Evolutionary conservation across 176 grass and related monocot species (phyloP), one percentile per base, ranked within the genome.

Genomic region (Carex kokanica): DNA sequence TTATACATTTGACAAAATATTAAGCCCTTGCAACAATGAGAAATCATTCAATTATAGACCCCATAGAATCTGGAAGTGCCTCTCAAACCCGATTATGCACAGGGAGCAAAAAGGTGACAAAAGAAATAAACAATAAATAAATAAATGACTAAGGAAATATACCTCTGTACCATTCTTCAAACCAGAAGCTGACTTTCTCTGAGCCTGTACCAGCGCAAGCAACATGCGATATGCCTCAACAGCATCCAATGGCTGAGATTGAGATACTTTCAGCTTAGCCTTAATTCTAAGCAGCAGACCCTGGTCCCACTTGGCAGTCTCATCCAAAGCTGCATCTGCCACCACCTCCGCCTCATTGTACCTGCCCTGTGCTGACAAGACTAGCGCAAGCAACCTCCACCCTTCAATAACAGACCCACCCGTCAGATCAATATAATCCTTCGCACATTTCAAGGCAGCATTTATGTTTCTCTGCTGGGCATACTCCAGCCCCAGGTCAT

Each of bases 141-240:
- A 47, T 18, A 45, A 45, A 68, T 83, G 52, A 38, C 90, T 25
- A 86, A 66, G 79, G 86, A 55, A 56, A 78, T 54, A 56, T 78
- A 99, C 96, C 93, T 99, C 84, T 84, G 65, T 72, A 55, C 78
- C 79, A 68, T 85, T 93, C 72, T 90, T 99, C 31, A 81, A 32
- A 86, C 84, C 72, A 81, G 89, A 91, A 83, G 85, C 88, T 29
- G 93, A 86, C 78, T 95, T 95, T 66, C 86, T 83, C 67, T 99
- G 96, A 86, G 96, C 96, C 83, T 99, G 96, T 87, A 95, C 91
- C 87, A 99, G 93, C 16, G 93, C 96, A 86, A 99, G 93, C 63
- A 99, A 87, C 54, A 86, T 40, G 64, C 93, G 89, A 66, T 93
- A 95, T 86, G 89, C 84, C 86, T 92, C 96, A 38, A 91, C 86